Base-by-base conservation (phyloP, 805 yeast species). In the Nakazawaea holstii region DNA sequence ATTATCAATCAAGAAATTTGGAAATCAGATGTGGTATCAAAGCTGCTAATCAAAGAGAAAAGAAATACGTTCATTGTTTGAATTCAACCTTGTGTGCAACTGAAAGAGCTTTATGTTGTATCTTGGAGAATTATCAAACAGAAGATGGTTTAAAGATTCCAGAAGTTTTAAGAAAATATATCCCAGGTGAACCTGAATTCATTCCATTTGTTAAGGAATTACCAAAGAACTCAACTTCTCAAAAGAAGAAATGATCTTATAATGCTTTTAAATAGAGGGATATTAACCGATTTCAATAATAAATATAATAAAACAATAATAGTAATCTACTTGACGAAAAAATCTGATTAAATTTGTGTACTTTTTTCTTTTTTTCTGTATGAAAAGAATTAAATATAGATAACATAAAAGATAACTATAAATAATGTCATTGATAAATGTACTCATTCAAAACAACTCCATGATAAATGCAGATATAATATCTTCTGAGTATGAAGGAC, bases 11-110 rank as follows among this genome's bases (percentile, higher is more conserved):
- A 46, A 87, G 99, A 77, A 92, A 92, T 79, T 78, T 94, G 65
- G 99, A 94, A 76, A 94, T 94, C 64, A 86, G 99, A 80, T 94
- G 97, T 70, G 99, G 99, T 68, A 87, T 94, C 62, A 91, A 92
- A 76, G 88, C 92, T 72, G 82, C 84, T 75, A 88, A 89, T 69
- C 97, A 91, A 72, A 83, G 84, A 60, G 96, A 90, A 65, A 94
- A 94, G 88, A 91, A 87, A 70, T 94, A 94, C 70, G 99, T 94
- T 52, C 99, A 94, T 72, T 94, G 99, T 75, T 79, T 94, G 74
- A 94, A 94, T 80, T 89, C 97, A 45, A 94, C 99, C 38, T 78
- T 94, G 61, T 85, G 96, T 68, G 99, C 99, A 49, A 94, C 99
- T 52, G 95, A 94, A 79, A 88, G 99, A 74, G 96, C 99, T 14